Evolutionary conservation across 208 protist genomes (phyloP).

Genomic region (Leishmania aethiopica): DNA sequence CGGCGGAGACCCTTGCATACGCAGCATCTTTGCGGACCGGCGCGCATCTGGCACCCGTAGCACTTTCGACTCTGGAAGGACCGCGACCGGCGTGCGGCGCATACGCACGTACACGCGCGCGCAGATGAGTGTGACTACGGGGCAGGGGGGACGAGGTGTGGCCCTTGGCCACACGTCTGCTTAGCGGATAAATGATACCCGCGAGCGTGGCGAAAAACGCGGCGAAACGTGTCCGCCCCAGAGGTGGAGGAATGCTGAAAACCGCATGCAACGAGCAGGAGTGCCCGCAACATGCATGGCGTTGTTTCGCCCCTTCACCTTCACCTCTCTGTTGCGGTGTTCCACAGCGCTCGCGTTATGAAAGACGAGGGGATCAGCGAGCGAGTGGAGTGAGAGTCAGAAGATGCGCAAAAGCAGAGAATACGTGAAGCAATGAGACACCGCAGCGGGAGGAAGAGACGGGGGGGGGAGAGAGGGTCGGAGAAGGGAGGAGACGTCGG

Average conservation of each 20-base stretch:
- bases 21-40: too few relatives aligned
- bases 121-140: neutral
- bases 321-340: neutral
- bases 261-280: neutral
- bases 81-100: neutral
- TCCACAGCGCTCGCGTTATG: too few relatives aligned
- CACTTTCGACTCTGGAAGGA: neutral
- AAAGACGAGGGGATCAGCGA: too few relatives aligned
- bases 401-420: neutral
- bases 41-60: too few relatives aligned
- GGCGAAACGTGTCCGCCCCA: neutral
- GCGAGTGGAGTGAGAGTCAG: too few relatives aligned
- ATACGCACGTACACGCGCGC: neutral
- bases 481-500: neutral
- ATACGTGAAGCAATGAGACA: too few relatives aligned
- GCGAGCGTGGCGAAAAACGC: neutral
- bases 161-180: neutral
- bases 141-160: neutral
- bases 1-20: too few relatives aligned
- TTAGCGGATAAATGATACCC: neutral
- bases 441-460: neutral
- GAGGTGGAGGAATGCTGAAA: neutral
- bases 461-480: too few relatives aligned
- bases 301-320: neutral
- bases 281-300: neutral